Evolutionary conservation across 352 stramenopile genomes (phyloP).

Genomic region (Achlya hypogyna): DNA sequence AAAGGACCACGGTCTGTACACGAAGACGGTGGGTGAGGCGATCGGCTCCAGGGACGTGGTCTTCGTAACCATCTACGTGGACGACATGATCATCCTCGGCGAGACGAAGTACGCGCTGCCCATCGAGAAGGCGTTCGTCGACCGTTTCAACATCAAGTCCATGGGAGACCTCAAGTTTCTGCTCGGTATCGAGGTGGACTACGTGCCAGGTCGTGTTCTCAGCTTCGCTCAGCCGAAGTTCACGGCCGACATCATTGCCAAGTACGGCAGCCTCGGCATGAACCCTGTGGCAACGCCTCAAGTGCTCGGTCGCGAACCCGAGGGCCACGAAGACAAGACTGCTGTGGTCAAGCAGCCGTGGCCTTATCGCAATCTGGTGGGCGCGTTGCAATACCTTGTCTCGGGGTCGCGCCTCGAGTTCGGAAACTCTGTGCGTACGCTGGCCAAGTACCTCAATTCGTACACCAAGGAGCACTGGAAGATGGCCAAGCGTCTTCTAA

Average conservation of each 20-base stretch:
- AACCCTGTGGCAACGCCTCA: neutral
- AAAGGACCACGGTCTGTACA: conserved; percentile 16
- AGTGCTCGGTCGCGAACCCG: neutral
- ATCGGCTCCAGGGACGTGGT: neutral
- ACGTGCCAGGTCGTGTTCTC: neutral
- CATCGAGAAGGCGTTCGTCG: neutral
- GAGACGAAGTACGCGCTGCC: neutral
- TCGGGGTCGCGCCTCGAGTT: neutral
- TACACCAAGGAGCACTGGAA: neutral
- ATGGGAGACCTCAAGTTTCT: conserved; percentile 11
- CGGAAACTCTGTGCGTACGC: neutral
- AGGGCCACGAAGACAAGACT: neutral
- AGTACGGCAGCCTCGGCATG: neutral
- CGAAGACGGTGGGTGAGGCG: neutral
- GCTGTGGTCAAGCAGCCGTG: neutral
- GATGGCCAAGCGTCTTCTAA: neutral
- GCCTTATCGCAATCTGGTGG: conserved; percentile 14
- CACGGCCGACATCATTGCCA: neutral
- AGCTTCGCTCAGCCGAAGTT: neutral
- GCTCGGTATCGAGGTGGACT: conserved; percentile 4
- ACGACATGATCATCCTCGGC: conserved; percentile 13
- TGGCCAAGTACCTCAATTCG: neutral
- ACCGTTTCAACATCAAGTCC: conserved; percentile 9
- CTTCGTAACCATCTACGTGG: conserved; percentile 16
- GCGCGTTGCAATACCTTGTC: conserved; percentile 5